Evolutionary conservation across 805 yeast genomes (phyloP), one percentile per base, ranked within the genome.

Genomic region (Metschnikowia lunata): DNA sequence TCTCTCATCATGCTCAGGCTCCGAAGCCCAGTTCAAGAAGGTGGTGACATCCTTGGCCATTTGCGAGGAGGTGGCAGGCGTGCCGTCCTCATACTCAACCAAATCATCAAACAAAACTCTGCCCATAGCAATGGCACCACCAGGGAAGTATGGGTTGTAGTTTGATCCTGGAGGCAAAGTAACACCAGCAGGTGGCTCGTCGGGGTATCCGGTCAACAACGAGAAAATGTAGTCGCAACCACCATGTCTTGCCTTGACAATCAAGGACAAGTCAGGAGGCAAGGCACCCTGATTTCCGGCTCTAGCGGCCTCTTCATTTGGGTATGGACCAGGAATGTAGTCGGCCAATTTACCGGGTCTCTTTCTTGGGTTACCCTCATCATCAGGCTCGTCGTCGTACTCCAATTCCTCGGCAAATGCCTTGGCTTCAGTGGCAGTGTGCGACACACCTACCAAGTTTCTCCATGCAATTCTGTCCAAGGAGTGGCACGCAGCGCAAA

Each of bases 111-210:
- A 93, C 69, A 93, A 78, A 48, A 91, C 98, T 76, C 99, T 87
- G 66, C 88, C 98, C 99, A 93, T 93, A 59, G 97, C 99, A 76
- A 93, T 91, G 35, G 97, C 79, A 56, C 99, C 98, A 74, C 98
- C 98, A 68, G 99, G 98, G 96, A 93, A 93, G 79, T 93, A 93
- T 63, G 99, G 99, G 80, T 93, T 93, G 76, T 93, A 93, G 83
- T 93, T 93, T 51, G 95, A 71, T 54, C 99, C 99, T 51, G 88
- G 85, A 47, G 98, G 95, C 60, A 93, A 77, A 41, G 69, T 78
- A 49, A 88, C 97, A 76, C 99, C 99, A 29, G 97, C 98, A 57
- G 99, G 99, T 50, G 96, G 86, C 51, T 93, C 98, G 38, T 93
- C 99, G 61, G 98, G 98, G 78, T 93, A 93, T 65, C 99, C 99